Conservation (phyloP, 2,329 filamentous ascomycete genomes). For the Paecilomyces dactylethromorphus region DNA sequence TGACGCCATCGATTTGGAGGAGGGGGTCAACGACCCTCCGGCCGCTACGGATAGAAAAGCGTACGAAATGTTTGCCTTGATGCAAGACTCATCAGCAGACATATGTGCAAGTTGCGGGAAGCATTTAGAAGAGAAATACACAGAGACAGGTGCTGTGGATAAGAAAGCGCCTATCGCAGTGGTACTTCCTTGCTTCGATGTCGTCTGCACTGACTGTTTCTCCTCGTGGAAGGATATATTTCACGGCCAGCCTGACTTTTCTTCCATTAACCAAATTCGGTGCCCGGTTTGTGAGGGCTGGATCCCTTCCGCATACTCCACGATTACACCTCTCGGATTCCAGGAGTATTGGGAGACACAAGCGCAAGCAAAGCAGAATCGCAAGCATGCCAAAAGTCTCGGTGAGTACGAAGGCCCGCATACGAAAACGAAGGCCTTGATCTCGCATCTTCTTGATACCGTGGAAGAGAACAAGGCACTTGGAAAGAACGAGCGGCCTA, state of each 20-base stretch:
- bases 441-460: slow-evolving; percentile 65
- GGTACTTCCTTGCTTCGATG: slow-evolving; percentile 82
- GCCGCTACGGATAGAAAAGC: slow-evolving; percentile 63
- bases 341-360: slow-evolving; percentile 47
- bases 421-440: slow-evolving; percentile 79
- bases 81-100: slow-evolving; percentile 75
- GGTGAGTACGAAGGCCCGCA: slow-evolving; percentile 76
- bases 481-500: slow-evolving; percentile 58
- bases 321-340: slow-evolving; percentile 56
- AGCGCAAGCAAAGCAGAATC: slow-evolving; percentile 48
- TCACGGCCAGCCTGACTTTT: slow-evolving; percentile 33
- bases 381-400: slow-evolving; percentile 53
- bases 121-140: slow-evolving; percentile 50
- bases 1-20: slow-evolving; percentile 83
- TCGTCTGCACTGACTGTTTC: slow-evolving; percentile 73
- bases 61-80: slow-evolving; percentile 77
- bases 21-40: slow-evolving; percentile 58
- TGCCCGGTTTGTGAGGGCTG: slow-evolving; percentile 65
- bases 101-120: slow-evolving; percentile 64
- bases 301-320: slow-evolving; percentile 59
- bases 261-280: slow-evolving; percentile 38
- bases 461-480: slow-evolving; percentile 48
- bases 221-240: slow-evolving; percentile 52
- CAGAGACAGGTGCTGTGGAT: slow-evolving; percentile 48
- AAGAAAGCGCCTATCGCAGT: slow-evolving; percentile 54